phyloP scores from a whole-genome alignment of 2,329 filamentous ascomycete species.

The Monosporascus sp. region DNA sequence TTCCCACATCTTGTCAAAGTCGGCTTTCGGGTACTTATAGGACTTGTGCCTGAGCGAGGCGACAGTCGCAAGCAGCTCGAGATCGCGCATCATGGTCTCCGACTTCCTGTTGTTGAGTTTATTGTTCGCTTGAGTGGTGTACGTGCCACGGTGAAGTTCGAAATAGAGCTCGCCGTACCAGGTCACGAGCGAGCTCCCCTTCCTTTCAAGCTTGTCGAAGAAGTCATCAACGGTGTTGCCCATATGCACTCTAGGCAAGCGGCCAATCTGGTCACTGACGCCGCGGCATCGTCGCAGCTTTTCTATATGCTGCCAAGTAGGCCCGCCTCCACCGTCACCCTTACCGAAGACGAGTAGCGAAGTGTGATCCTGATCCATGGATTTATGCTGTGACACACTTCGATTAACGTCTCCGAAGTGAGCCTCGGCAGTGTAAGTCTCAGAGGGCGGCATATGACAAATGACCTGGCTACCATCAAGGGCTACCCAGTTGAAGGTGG shows the following conservation, averaged over 20 bases:
- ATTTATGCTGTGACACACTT: slow-evolving; percentile 89
- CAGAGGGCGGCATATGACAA: slow-evolving; percentile 93
- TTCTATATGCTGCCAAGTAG: slow-evolving; percentile 89
- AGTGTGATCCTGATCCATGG: slow-evolving; percentile 85
- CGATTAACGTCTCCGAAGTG: slow-evolving; percentile 92
- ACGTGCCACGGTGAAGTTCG: slow-evolving; percentile 92
- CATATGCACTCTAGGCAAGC: slow-evolving; percentile 82
- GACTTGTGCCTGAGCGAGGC: slow-evolving; percentile 66
- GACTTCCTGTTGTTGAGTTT: slow-evolving; percentile 88
- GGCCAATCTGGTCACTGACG: slow-evolving; percentile 78
- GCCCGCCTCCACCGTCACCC: slow-evolving; percentile 91
- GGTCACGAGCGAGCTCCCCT: slow-evolving; percentile 73
- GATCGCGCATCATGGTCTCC: slow-evolving; percentile 78
- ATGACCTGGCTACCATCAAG: slow-evolving; percentile 94
- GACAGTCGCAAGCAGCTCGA: slow-evolving; percentile 83
- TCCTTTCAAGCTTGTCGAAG: slow-evolving; percentile 79
- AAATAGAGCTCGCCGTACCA: slow-evolving; percentile 99
- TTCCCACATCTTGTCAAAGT: slow-evolving; percentile 98
- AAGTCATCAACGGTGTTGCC: slow-evolving; percentile 91
- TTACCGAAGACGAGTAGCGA: slow-evolving; percentile 94
- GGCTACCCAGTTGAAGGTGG: slow-evolving; percentile 97
- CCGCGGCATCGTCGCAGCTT: slow-evolving; percentile 90
- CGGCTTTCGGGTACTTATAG: slow-evolving; percentile 88
- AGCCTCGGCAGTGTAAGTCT: slow-evolving; percentile 92
- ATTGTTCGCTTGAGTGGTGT: slow-evolving; percentile 96